Evolutionary conservation across 257 asterid species (phyloP).

Genomic region (Jacaranda copaia): DNA sequence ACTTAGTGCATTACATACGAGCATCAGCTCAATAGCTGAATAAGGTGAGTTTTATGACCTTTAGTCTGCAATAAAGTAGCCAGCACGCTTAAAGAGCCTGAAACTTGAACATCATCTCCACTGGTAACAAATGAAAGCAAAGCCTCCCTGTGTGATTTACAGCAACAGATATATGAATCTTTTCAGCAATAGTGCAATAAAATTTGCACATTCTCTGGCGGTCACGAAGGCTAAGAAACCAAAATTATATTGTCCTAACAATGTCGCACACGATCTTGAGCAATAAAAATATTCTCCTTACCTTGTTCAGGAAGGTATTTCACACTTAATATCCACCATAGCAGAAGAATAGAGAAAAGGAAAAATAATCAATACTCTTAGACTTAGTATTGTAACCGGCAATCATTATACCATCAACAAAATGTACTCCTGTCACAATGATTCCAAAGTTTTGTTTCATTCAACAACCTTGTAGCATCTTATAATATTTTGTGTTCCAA

Average conservation of each 20-base stretch:
- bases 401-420: conserved; percentile 22
- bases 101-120: conserved; percentile 89
- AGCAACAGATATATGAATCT: conserved; percentile 28
- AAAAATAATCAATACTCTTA: conserved; percentile 19
- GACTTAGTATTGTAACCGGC: conserved; percentile 7
- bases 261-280: conserved; percentile 10
- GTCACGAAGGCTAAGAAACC: conserved; percentile 23
- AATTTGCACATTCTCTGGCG: conserved; percentile 28
- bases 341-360: conserved; percentile 17
- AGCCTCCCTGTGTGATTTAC: conserved; percentile 70
- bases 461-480: conserved; percentile 26
- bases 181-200: conserved; percentile 25
- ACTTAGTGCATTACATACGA: conserved; percentile 35
- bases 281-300: background rate
- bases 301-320: conserved; percentile 1
- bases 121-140: conserved; percentile 79
- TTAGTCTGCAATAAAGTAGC: conserved; percentile 95
- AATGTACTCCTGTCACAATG: background rate
- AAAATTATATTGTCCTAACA: background rate
- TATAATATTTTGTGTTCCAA: conserved; percentile 10
- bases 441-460: conserved; percentile 17
- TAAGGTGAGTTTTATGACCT: conserved; percentile 56
- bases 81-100: conserved; percentile 84
- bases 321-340: conserved; percentile 20
- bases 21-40: conserved; percentile 39